A percentile compares a stretch with the other conserved stretches of the same genome.
Conservation (phyloP, 495 filamentous ascomycete genomes). For the Sporormia fimetaria region DNA sequence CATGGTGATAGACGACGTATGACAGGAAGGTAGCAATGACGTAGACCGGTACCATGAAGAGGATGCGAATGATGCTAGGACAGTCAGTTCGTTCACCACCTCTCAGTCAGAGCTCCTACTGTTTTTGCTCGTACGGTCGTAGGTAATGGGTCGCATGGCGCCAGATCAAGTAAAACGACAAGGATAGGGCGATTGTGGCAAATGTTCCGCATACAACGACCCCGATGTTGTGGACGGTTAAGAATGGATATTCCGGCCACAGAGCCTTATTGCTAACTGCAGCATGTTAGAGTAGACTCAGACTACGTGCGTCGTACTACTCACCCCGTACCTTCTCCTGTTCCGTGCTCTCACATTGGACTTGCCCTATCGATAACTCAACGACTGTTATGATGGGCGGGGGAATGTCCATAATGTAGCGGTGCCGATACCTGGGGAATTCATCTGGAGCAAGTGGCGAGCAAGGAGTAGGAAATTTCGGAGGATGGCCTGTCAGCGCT, state of each 20-base stretch:
- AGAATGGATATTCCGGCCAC: conserved; percentile 8
- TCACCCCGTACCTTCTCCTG: conserved; percentile 3
- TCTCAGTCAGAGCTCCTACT: conserved; percentile 41
- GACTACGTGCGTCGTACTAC: not conserved
- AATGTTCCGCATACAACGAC: conserved; percentile 41
- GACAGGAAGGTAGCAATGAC: conserved; percentile 65
- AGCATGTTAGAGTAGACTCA: conserved; percentile 1
- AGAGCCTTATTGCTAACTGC: conserved; percentile 14
- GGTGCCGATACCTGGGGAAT: too few relatives aligned
- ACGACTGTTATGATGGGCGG: not conserved
- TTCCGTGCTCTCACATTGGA: not conserved
- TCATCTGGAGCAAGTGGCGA: too few relatives aligned
- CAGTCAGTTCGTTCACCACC: conserved; percentile 1
- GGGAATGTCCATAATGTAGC: conserved; percentile 1
- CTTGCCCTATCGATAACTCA: not conserved
- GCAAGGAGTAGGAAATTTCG: too few relatives aligned
- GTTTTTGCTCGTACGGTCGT: conserved; percentile 69
- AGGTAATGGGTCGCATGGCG: conserved; percentile 74
- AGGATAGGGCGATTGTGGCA: conserved; percentile 42
- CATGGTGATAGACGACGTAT: conserved; percentile 65
- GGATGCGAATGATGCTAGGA: conserved; percentile 68
- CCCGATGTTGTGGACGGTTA: conserved; percentile 47
- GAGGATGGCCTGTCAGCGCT: too few relatives aligned
- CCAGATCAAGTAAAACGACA: conserved; percentile 56
- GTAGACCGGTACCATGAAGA: conserved; percentile 86